Conservation (phyloP, 495 filamentous ascomycete species). For the Penicillium cataractarum region DNA sequence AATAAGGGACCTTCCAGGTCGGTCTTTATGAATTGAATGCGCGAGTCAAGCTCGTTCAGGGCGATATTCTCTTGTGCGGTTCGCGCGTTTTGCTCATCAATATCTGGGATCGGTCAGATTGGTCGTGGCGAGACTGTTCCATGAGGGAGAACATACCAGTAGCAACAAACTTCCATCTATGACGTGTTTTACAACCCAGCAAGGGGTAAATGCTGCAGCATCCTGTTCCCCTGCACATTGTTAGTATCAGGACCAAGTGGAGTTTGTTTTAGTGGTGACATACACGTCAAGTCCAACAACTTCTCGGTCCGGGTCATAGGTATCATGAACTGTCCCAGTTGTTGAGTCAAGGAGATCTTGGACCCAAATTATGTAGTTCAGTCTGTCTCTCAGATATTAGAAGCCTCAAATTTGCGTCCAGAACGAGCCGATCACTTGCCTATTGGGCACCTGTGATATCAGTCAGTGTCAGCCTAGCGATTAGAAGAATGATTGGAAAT, state of each 20-base stretch:
- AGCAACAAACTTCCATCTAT: conserved; percentile 71
- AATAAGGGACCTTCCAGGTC: conserved; percentile 58
- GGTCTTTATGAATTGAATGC: conserved; percentile 66
- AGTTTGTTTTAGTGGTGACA: neutral
- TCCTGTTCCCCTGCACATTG: conserved; percentile 68
- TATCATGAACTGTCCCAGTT: conserved; percentile 50
- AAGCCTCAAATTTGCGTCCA: neutral
- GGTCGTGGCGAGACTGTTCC: neutral
- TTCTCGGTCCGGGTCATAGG: conserved; percentile 58
- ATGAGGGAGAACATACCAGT: conserved; percentile 54
- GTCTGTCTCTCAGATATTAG: conserved; percentile 39
- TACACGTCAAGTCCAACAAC: conserved; percentile 81
- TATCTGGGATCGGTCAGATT: conserved; percentile 54
- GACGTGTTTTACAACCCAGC: conserved; percentile 69
- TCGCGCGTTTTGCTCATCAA: conserved; percentile 71
- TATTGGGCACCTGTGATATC: conserved; percentile 64
- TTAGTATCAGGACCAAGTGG: neutral
- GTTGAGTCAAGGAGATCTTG: conserved; percentile 83
- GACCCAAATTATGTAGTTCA: conserved; percentile 92
- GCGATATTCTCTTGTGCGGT: conserved; percentile 66
- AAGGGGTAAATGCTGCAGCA: conserved; percentile 91
- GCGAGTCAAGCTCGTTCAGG: conserved; percentile 62
- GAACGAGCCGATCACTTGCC: conserved; percentile 33
- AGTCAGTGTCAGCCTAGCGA: conserved; percentile 3
- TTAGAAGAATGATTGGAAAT: neutral